These are phyloP conservation scores for Penicillium mononematosum DNA, from an alignment of 495 filamentous ascomycete species.

Conservation along the genomic window DNA sequence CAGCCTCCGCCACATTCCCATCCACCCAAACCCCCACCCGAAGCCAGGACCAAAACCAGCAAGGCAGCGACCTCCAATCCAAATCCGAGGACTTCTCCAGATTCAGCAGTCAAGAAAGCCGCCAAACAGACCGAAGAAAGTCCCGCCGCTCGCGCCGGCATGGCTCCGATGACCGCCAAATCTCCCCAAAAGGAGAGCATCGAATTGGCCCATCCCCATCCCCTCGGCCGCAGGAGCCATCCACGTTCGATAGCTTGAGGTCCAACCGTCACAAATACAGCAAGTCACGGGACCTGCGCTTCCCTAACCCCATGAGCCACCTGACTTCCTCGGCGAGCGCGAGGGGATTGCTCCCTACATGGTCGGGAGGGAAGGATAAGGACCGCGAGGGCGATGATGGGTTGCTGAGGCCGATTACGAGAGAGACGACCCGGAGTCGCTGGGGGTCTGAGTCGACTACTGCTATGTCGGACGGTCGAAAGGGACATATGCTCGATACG, in stretches of 20 bases:
- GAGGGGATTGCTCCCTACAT: constrained; percentile 37
- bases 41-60: constrained; percentile 30
- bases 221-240: constrained; percentile 11
- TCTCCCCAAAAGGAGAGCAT: constrained; percentile 7
- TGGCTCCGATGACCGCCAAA: constrained; percentile 4
- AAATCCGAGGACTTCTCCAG: constrained; percentile 21
- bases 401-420: constrained; percentile 32
- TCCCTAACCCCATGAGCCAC: constrained; percentile 42
- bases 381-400: constrained; percentile 37
- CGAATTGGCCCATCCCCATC: constrained; percentile 1
- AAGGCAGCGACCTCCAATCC: constrained; percentile 17
- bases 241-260: constrained; percentile 26
- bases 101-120: constrained; percentile 5
- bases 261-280: constrained; percentile 33
- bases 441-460: constrained; percentile 38
- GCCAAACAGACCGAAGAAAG: not conserved
- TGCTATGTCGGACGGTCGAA: constrained; percentile 20
- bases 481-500: constrained; percentile 33
- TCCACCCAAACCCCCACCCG: constrained; percentile 15
- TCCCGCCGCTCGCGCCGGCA: not conserved
- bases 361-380: constrained; percentile 35
- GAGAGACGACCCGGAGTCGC: constrained; percentile 35
- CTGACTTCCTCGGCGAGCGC: constrained; percentile 37
- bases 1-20: constrained; percentile 6
- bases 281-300: constrained; percentile 40